Conservation (phyloP, 805 yeast genomes). For the Saccharomycopsis synnaedendra region DNA sequence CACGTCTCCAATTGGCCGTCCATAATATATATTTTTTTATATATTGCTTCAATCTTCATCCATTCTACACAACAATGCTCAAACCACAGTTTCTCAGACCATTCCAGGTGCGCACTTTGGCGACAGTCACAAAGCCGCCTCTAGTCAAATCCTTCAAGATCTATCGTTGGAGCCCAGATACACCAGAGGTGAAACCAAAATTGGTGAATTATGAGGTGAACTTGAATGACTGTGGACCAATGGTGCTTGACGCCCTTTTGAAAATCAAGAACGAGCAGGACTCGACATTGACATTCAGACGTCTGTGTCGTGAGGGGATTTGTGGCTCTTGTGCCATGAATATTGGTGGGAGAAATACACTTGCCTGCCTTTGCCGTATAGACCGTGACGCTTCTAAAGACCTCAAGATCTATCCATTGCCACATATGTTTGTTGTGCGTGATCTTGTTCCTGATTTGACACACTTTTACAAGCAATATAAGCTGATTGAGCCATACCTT, state of each 20-base stretch:
- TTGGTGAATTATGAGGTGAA: conserved; percentile 78
- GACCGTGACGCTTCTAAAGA: conserved; percentile 68
- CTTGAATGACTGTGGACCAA: conserved; percentile 90
- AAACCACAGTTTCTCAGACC: background rate
- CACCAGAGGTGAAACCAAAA: conserved; percentile 83
- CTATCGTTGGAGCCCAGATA: conserved; percentile 97
- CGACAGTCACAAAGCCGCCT: conserved; percentile 36
- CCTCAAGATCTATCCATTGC: conserved; percentile 87
- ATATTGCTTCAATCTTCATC: background rate
- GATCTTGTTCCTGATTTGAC: conserved; percentile 97
- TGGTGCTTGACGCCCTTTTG: conserved; percentile 90
- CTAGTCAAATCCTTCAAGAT: conserved; percentile 77
- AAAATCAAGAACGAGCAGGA: conserved; percentile 97
- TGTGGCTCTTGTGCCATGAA: conserved; percentile 99
- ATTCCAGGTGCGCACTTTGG: conserved; percentile 12
- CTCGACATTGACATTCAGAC: conserved; percentile 87
- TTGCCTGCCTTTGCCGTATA: conserved; percentile 92
- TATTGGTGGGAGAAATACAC: conserved; percentile 93
- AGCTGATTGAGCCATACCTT: conserved; percentile 92
- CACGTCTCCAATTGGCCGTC: background rate
- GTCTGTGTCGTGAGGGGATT: conserved; percentile 98
- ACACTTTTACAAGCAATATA: conserved; percentile 95
- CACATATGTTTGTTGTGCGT: conserved; percentile 95
- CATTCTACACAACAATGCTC: conserved; percentile 1
- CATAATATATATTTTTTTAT: background rate